Evolutionary conservation across 2,329 filamentous ascomycete species (phyloP).

Genomic region (Hypoxylon sp.): DNA sequence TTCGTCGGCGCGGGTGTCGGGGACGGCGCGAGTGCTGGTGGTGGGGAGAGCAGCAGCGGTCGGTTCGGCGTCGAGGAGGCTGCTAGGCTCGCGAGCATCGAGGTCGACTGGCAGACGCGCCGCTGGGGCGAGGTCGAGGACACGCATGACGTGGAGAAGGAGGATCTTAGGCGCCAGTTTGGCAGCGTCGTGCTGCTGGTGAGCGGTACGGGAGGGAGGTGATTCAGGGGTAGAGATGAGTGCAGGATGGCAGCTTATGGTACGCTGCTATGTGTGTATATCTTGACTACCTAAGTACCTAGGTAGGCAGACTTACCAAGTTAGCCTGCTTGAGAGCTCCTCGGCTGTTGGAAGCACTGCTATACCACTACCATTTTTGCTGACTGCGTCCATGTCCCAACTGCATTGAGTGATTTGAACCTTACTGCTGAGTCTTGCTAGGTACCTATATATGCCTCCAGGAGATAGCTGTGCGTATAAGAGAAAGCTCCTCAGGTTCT

Average conservation of each 20-base stretch:
- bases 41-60: slow-evolving; percentile 46
- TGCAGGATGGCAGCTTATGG: not conserved
- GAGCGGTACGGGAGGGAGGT: slow-evolving; percentile 58
- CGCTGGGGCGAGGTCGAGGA: slow-evolving; percentile 98
- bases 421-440: too few species aligned
- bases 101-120: slow-evolving; percentile 88
- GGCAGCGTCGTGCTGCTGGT: slow-evolving; percentile 87
- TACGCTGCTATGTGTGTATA: not conserved
- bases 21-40: slow-evolving; percentile 32
- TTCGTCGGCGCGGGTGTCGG: slow-evolving; percentile 60
- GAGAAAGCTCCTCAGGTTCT: too few species aligned
- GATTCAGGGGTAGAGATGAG: not conserved
- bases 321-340: not conserved
- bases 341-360: not conserved
- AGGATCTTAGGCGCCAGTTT: slow-evolving; percentile 86
- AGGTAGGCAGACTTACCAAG: too few species aligned
- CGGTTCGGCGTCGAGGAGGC: slow-evolving; percentile 88
- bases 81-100: slow-evolving; percentile 76
- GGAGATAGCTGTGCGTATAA: too few species aligned
- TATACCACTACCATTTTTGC: too few species aligned
- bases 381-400: too few species aligned
- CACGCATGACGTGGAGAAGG: slow-evolving; percentile 94
- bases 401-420: too few species aligned
- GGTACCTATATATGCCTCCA: too few species aligned
- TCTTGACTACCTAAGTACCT: too few species aligned